Evolutionary conservation across 2,329 filamentous ascomycete species (phyloP), one percentile per base, ranked within the genome.

Genomic region (Hypoxylon rubiginosum): DNA sequence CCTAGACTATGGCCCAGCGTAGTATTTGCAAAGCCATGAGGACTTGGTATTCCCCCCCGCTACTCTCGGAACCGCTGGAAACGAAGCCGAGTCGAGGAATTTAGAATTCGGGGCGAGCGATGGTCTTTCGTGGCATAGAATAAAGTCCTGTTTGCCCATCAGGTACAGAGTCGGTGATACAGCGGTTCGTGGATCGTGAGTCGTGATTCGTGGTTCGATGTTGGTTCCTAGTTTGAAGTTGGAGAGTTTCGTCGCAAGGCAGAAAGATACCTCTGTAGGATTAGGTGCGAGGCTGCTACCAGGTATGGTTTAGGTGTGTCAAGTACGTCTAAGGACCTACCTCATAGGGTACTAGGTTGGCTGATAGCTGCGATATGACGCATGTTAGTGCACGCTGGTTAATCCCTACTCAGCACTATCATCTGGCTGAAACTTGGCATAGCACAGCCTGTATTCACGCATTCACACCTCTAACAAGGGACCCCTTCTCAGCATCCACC

Each of bases 11-110:
- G 50, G 50, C 17, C 50, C 43, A 15, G 39, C 19, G 30, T 32
- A 4, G 41, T 62, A 66, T 61, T 50, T 43, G 52, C 41, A 65
- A 62, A 67, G 67, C 64, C 67, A 70, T 70, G 49, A 54, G 67
- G 58, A 56, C 28, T 8, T 45, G 19, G 34, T 39, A 49, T 58
- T 50, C 41, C 19, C 34, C 10, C 48, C 28, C 17, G 34, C 34
- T 8, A 24, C 55, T 34, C 39, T 41, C 51, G 58, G 55, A 60
- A 48, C 49, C 41, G 28, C 21, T 56, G 54, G 56, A 41, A 56
- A 62, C 11, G 64, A 49, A 15, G 34, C 56, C 32, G n/a, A 39
- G 19, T 32, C 11, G 32, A 13, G 54, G 39, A 26, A 48, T 50
- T 62, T 43, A n/a, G 50, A 55, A 43, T 55, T 2, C 48, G 15